Evolutionary conservation across 805 yeast genomes (phyloP).

Genomic region (Candida glaebosa): DNA sequence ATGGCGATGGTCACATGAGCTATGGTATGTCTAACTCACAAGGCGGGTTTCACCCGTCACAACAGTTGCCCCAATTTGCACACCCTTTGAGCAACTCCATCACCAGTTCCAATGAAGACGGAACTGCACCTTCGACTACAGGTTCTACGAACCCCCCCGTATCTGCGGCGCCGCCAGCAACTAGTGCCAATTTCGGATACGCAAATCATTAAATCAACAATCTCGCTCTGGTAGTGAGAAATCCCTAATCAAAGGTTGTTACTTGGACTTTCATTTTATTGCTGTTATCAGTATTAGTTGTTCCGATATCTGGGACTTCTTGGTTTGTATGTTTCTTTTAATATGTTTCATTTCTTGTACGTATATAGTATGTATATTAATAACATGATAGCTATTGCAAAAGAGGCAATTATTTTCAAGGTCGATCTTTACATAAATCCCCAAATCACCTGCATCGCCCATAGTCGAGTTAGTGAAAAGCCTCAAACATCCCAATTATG

Average conservation of each 20-base stretch:
- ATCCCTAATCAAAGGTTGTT: slow-evolving; percentile 1
- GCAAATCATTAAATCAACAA: background rate
- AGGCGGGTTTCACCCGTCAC: slow-evolving; percentile 1
- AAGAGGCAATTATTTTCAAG: background rate
- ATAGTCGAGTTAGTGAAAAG: no score
- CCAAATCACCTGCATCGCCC: background rate
- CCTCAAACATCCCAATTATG: no score
- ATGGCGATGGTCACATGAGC: background rate
- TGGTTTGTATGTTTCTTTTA: no score
- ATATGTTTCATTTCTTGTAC: background rate
- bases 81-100: background rate
- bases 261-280: background rate
- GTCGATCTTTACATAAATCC: background rate
- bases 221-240: background rate
- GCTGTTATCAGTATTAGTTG: background rate
- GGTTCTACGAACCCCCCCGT: background rate
- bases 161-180: background rate
- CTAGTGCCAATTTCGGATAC: background rate
- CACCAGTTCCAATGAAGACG: background rate
- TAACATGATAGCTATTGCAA: background rate
- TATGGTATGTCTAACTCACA: background rate
- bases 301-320: no score
- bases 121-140: background rate
- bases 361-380: background rate
- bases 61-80: background rate